phyloP scores from a whole-genome alignment of 441 rosid genomes.

The Populus hybrid region DNA sequence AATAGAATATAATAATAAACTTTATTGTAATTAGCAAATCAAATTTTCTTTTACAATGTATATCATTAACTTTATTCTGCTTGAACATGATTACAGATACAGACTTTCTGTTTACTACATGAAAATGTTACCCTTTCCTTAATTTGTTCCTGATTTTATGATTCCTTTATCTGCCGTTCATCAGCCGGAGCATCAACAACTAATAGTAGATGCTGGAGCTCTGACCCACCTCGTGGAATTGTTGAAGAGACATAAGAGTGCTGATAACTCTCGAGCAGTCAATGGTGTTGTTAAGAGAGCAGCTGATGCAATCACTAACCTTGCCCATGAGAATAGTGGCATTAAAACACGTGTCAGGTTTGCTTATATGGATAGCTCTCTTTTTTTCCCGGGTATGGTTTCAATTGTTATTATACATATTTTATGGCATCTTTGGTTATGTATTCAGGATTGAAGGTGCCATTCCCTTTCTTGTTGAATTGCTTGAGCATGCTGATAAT shows the following conservation, averaged over 20 bases:
- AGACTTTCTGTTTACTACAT: not conserved
- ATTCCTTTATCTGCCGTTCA: constrained; percentile 3
- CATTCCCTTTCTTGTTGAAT: constrained; percentile 88
- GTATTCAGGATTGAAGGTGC: constrained; percentile 82
- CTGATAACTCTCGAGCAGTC: constrained; percentile 55
- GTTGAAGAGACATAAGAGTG: constrained; percentile 63
- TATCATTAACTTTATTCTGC: not conserved
- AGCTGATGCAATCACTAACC: constrained; percentile 94
- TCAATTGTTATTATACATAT: constrained; percentile 17
- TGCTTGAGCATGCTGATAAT: constrained; percentile 67
- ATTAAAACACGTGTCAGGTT: constrained; percentile 92
- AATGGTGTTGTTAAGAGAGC: constrained; percentile 79
- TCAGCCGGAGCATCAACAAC: constrained; percentile 96
- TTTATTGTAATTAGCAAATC: not conserved
- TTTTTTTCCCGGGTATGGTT: constrained; percentile 9
- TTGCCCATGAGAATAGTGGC: constrained; percentile 89
- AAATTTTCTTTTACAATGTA: not conserved
- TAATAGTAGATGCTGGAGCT: constrained; percentile 89
- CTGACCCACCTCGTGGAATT: constrained; percentile 68
- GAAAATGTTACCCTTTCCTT: not conserved
- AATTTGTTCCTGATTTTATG: constrained; percentile 5
- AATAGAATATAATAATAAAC: too few relatives aligned
- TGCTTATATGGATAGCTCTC: constrained; percentile 6
- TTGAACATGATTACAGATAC: not conserved
- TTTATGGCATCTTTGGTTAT: constrained; percentile 5